Conservation (phyloP, 306 rosid genomes). For the Medicago truncatula region DNA sequence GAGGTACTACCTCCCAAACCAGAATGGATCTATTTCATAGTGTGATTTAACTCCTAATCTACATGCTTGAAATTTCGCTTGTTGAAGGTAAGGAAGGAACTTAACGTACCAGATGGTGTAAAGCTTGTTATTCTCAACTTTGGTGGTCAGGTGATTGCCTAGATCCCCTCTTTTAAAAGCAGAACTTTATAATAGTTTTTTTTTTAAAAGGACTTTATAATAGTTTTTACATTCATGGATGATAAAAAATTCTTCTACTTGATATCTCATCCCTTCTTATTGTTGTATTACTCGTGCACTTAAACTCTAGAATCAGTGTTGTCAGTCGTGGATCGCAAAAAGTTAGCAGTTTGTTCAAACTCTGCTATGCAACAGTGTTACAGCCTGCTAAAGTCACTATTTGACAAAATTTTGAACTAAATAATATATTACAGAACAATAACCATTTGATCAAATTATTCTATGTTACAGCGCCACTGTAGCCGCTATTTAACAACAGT, state of each 20-base stretch:
- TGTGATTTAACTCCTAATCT: slow-evolving; percentile 33
- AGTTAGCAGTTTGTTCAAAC: neutral
- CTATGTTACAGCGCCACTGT: neutral
- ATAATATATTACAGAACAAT: neutral
- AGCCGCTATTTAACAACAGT: neutral
- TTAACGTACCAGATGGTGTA: slow-evolving; percentile 66
- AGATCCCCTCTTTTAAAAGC: slow-evolving; percentile 20
- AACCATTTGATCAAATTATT: neutral
- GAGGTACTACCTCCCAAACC: slow-evolving; percentile 65
- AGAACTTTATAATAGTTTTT: slow-evolving; percentile 15
- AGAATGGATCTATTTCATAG: slow-evolving; percentile 33
- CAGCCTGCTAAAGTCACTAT: neutral
- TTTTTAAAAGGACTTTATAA: neutral
- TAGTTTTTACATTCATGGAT: neutral
- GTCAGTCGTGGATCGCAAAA: neutral
- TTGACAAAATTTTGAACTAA: neutral
- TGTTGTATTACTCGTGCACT: neutral
- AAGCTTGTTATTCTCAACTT: slow-evolving; percentile 91
- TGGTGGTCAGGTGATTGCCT: slow-evolving; percentile 86
- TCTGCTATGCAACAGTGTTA: neutral
- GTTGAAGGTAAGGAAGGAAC: slow-evolving; percentile 86
- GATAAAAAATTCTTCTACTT: slow-evolving; percentile 17
- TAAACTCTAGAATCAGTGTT: neutral
- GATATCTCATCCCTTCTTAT: slow-evolving; percentile 18
- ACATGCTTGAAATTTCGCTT: slow-evolving; percentile 29